phyloP scores from a whole-genome alignment of 2,329 filamentous ascomycete species.

The Hymenoscyphus linearis region DNA sequence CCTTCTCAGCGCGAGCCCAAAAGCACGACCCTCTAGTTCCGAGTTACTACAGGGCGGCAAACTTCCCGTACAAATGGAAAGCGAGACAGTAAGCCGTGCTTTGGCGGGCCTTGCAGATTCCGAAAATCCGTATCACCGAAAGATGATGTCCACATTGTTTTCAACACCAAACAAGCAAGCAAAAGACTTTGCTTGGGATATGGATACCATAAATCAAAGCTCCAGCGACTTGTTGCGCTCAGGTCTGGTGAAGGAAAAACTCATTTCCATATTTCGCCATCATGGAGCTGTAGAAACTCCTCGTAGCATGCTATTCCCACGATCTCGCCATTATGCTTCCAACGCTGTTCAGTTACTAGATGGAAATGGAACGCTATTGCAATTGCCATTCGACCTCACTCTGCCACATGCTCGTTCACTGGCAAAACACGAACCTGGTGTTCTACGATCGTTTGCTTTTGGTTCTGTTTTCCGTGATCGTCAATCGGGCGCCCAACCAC shows the following conservation, averaged over 20 bases:
- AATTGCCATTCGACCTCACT: constrained; percentile 91
- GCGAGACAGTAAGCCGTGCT: constrained; percentile 80
- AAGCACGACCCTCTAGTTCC: constrained; percentile 72
- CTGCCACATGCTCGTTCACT: constrained; percentile 82
- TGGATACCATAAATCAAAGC: constrained; percentile 51
- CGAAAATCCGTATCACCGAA: constrained; percentile 80
- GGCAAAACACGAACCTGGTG: constrained; percentile 62
- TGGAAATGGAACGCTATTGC: constrained; percentile 77
- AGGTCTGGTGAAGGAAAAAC: constrained; percentile 65
- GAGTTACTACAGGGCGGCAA: constrained; percentile 83
- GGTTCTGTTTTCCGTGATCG: constrained; percentile 81
- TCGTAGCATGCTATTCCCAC: constrained; percentile 72
- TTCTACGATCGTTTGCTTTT: constrained; percentile 80
- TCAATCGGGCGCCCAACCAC: constrained; percentile 73
- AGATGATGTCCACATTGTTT: constrained; percentile 84
- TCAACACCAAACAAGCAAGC: constrained; percentile 65
- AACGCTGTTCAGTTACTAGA: constrained; percentile 79
- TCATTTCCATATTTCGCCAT: constrained; percentile 74
- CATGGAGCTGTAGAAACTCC: constrained; percentile 84
- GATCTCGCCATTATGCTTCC: constrained; percentile 68
- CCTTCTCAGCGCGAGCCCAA: constrained; percentile 76
- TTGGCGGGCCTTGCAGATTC: constrained; percentile 77
- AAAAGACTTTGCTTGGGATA: constrained; percentile 76
- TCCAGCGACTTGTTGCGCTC: constrained; percentile 62
- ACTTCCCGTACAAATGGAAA: constrained; percentile 86